Base-by-base conservation (phyloP, 257 asterid species). In the Plantago major region DNA sequence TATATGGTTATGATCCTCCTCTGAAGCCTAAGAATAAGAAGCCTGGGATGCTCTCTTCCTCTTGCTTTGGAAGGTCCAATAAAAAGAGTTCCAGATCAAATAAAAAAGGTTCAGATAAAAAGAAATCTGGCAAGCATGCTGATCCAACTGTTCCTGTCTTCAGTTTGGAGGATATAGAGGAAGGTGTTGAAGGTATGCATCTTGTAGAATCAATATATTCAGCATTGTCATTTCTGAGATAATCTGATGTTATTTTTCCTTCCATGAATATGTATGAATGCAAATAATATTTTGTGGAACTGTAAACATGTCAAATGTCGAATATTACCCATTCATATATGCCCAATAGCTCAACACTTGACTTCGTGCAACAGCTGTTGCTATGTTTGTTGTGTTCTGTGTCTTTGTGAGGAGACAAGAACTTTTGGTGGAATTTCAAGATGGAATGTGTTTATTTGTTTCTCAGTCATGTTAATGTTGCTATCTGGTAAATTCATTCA, bases 121-220 rank as follows among this genome's bases (percentile, higher is more conserved):
- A 88, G 84, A 90, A 90, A 80, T 85, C 96, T 66, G 79, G 85
- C 83, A 90, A 88, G 75, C 69, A 88, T 71, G 88, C 78, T 58
- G 98, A 90, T 74, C 98, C 98, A 62, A 88, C 98, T 53, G 89
- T 90, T 71, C 98, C 96, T 50, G 84, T 90, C 60, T 90, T 85
- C 90, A 88, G 73, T 76, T 86, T 90, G 82, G 98, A 90, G 71
- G 98, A 90, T 78, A 90, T 90, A 71, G 98, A 90, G 76, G 98
- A 90, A 72, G 96, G 98, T 43, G 96, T 90, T 68, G 98, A 90
- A 90, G 98, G 98, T 90, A 80, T 40, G 58, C 58, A 67, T 58
- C 64, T 65, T 56, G 53, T 73, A 46, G 62, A 67, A 64, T 52
- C 26, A 56, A 48, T 62, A 63, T 55, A 45, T 63, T 33, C 40